Evolutionary conservation across 73 alveolate genomes (phyloP).

Genomic region (Paramecium bursaria): DNA sequence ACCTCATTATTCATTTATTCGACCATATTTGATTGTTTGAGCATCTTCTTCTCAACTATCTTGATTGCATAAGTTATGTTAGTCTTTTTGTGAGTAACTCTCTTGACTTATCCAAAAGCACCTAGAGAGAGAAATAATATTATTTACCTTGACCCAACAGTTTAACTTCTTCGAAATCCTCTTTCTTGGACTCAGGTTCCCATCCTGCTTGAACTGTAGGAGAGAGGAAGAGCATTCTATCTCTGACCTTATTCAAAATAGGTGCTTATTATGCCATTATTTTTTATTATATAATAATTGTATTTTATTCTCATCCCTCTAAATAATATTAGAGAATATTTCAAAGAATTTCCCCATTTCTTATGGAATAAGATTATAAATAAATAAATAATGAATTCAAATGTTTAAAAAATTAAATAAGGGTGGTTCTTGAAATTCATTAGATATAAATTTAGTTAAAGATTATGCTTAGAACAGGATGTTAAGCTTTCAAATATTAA

Average conservation of each 20-base stretch:
- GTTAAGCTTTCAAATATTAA: too few species aligned
- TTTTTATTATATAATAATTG: background rate
- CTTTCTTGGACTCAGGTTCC: constrained; percentile 62
- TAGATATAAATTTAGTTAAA: too few species aligned
- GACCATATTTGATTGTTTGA: constrained; percentile 77
- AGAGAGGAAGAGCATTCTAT: constrained; percentile 61
- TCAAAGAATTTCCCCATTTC: too few species aligned
- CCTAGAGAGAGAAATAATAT: constrained; percentile 67
- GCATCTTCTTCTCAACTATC: constrained; percentile 79
- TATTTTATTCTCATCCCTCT: background rate
- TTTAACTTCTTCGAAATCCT: constrained; percentile 59
- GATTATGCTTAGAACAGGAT: too few species aligned
- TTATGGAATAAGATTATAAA: too few species aligned
- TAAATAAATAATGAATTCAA: too few species aligned
- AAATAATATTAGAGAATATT: too few species aligned
- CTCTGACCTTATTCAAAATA: constrained; percentile 57
- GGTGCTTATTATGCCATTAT: background rate
- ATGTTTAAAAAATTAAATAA: too few species aligned
- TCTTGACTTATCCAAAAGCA: constrained; percentile 89
- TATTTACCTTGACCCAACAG: constrained; percentile 52
- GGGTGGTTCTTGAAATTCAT: too few species aligned
- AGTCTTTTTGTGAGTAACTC: constrained; percentile 81
- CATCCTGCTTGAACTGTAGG: constrained; percentile 69
- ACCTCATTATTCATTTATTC: constrained; percentile 84
- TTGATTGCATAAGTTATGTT: constrained; percentile 85